Base-by-base conservation (phyloP, 345 rosid genomes). In the Arabidopsis arenosa region DNA sequence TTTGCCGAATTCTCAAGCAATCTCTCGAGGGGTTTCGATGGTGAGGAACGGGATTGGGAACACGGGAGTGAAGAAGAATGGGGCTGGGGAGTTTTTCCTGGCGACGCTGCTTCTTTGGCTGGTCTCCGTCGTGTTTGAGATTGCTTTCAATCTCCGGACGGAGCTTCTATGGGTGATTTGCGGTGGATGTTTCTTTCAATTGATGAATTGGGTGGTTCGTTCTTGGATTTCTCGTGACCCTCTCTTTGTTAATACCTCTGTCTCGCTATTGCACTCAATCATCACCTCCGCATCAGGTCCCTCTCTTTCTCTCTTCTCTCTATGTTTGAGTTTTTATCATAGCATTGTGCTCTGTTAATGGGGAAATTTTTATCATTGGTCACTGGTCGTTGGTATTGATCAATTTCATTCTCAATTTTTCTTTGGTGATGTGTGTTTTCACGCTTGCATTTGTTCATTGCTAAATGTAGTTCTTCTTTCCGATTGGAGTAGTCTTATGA, bases 31-130 rank as follows among this genome's bases (percentile, higher is more conserved):
- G 54, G 40, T 9, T 56, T 9, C 52, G 13, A 75, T 75, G 81
- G 76, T 49, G 41, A 65, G 80, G 44, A 76, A 30, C 36, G 78
- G 37, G 11, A 58, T 8, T 17, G 75, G 80, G 55, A 45, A 67
- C 7, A 72, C 72, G 7, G 80, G 48, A 44, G 61, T 56, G 69
- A 80, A 74, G 70, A 70, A 63, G 70, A 70, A 63, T 83, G 85
- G 85, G 37, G 88, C 84, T 0, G 86, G 86, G 6, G 65, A 59
- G 32, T 91, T 90, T 82, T 93, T 93, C 72, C 49, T 85, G n/a
- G 93, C 96, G 57, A 91, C 98, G 70, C 81, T 93, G 82, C 84
- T 93, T 9, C 88, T 93, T 33, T 93, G 98, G 98, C 55, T 81
- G 9, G 78, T 91, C 58, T 91, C 98, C 17, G 84, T 93, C 64